Evolutionary conservation across 495 filamentous ascomycete species (phyloP).

Genomic region (Penicillium coffeae): DNA sequence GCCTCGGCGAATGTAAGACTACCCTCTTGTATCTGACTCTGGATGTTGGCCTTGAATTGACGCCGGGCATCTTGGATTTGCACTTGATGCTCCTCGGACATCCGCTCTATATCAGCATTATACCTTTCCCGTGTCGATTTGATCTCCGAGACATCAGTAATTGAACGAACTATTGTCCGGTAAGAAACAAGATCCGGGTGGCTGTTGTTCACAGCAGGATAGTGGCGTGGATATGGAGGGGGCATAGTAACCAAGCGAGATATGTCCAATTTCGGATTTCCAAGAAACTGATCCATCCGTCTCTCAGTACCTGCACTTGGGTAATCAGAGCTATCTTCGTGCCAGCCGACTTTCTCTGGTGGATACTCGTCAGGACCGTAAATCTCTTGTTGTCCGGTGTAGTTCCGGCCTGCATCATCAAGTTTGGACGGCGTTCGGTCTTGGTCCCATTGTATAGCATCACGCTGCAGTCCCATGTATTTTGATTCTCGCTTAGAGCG

Average conservation of each 20-base stretch:
- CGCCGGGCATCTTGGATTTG: constrained; percentile 45
- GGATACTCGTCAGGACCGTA: constrained; percentile 72
- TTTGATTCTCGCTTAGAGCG: constrained; percentile 86
- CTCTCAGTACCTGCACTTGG: constrained; percentile 11
- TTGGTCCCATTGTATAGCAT: constrained; percentile 59
- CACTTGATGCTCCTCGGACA: constrained; percentile 35
- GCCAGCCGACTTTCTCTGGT: constrained; percentile 78
- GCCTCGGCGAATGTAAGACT: constrained; percentile 77
- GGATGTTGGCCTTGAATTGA: constrained; percentile 60
- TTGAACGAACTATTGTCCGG: constrained; percentile 65
- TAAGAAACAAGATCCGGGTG: constrained; percentile 83
- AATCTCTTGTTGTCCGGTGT: constrained; percentile 27
- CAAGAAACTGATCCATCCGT: constrained; percentile 17
- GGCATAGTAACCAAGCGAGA: constrained; percentile 90
- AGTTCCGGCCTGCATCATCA: constrained; percentile 23
- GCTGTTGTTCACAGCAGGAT: constrained; percentile 92
- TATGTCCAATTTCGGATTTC: constrained; percentile 67
- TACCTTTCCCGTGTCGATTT: constrained; percentile 63
- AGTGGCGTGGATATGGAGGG: constrained; percentile 86
- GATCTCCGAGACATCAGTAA: constrained; percentile 72
- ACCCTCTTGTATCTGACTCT: constrained; percentile 68
- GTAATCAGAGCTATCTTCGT: constrained; percentile 51
- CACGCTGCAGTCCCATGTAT: constrained; percentile 87
- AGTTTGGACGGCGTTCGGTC: constrained; percentile 30
- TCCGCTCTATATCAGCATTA: constrained; percentile 31